Conservation (phyloP, 495 filamentous ascomycete species). For the Podospora tetraspora region DNA sequence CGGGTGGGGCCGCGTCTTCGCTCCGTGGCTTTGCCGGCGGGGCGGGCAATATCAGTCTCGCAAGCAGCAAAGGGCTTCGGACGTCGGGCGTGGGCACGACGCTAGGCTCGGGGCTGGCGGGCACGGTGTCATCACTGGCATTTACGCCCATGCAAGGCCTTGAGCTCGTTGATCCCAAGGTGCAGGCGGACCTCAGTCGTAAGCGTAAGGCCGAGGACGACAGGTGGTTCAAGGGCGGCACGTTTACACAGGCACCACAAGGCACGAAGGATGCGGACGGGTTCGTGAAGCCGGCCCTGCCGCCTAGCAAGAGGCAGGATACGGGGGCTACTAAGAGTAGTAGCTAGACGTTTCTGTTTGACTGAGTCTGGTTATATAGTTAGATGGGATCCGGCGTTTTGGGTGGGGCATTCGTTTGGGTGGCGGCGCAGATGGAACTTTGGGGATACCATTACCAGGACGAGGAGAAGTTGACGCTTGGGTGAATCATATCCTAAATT, state of each 20-base stretch:
- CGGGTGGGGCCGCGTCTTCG: constrained; percentile 65
- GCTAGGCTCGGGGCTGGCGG: constrained; percentile 45
- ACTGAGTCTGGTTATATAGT: background rate
- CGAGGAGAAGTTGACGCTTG: background rate
- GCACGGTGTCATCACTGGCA: constrained; percentile 81
- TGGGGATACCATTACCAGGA: background rate
- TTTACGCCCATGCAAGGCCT: constrained; percentile 94
- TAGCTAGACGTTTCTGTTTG: background rate
- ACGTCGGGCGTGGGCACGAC: constrained; percentile 69
- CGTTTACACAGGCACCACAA: constrained; percentile 80
- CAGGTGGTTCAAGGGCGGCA: constrained; percentile 91
- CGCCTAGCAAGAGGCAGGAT: constrained; percentile 56
- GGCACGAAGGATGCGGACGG: constrained; percentile 32
- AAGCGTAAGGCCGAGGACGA: constrained; percentile 94
- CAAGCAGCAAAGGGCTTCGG: constrained; percentile 62
- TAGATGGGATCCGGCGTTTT: background rate
- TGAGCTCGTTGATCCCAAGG: constrained; percentile 93
- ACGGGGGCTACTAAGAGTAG: constrained; percentile 43
- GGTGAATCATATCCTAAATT: background rate
- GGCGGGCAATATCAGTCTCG: constrained; percentile 59
- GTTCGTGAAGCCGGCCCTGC: constrained; percentile 57
- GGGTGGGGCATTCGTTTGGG: background rate
- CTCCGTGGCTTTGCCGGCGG: constrained; percentile 65
- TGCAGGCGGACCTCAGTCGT: constrained; percentile 70
- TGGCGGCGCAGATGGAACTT: background rate